phyloP scores from a whole-genome alignment of 2,329 filamentous ascomycete species.

The Metarhizium brunneum region DNA sequence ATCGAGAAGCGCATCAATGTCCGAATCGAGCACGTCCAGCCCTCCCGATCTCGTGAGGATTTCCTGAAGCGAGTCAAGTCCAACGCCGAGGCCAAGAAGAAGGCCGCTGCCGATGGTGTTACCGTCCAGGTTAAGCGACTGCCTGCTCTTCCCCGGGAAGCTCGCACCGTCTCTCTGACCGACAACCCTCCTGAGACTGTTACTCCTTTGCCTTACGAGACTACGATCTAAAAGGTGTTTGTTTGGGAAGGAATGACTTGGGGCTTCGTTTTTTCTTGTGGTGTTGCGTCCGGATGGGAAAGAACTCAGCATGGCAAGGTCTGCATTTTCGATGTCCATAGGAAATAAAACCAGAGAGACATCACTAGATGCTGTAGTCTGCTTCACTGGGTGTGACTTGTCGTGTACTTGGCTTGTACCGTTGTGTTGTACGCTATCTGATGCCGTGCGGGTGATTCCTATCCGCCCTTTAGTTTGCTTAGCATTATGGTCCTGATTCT shows the following conservation, averaged over 20 bases:
- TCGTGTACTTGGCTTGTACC: not conserved
- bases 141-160: slow-evolving; percentile 69
- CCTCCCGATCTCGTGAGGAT: slow-evolving; percentile 92
- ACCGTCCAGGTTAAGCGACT: slow-evolving; percentile 90
- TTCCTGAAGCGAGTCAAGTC: slow-evolving; percentile 95
- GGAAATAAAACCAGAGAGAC: slow-evolving; percentile 28
- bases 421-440: not conserved
- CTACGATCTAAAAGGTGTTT: slow-evolving; percentile 68
- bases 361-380: slow-evolving; percentile 13
- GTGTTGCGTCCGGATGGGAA: slow-evolving; percentile 34
- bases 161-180: slow-evolving; percentile 68
- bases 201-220: slow-evolving; percentile 91
- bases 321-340: slow-evolving; percentile 33
- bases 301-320: slow-evolving; percentile 34
- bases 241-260: slow-evolving; percentile 7
- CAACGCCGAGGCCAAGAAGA: slow-evolving; percentile 85
- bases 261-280: slow-evolving; percentile 31
- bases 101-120: slow-evolving; percentile 84
- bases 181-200: slow-evolving; percentile 87
- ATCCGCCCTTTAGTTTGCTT: not conserved
- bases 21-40: slow-evolving; percentile 92
- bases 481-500: not conserved
- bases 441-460: not conserved
- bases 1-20: slow-evolving; percentile 99
- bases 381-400: not conserved